phyloP scores from a whole-genome alignment of 345 rosid genomes.

The Firmiana major region DNA sequence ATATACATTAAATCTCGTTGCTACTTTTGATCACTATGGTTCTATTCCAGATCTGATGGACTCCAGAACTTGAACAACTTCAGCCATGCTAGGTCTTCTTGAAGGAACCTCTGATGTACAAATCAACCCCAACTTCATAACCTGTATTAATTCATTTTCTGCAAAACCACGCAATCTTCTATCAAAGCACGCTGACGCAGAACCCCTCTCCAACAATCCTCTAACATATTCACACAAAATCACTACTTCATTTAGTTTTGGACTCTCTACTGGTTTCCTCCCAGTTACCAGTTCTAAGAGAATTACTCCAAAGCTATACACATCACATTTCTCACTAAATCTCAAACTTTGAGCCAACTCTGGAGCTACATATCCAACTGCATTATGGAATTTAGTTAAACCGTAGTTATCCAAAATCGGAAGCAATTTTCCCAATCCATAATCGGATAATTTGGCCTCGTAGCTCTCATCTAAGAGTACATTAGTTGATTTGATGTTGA shows the following conservation, averaged over 20 bases:
- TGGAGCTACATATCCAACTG: slow-evolving; percentile 98
- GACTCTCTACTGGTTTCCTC: slow-evolving; percentile 89
- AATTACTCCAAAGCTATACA: slow-evolving; percentile 87
- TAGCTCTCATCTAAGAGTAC: slow-evolving; percentile 76
- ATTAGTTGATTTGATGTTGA: slow-evolving; percentile 83
- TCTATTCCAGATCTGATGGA: slow-evolving; percentile 68
- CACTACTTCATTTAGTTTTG: slow-evolving; percentile 54
- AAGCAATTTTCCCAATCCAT: slow-evolving; percentile 74
- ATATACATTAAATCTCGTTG: not conserved
- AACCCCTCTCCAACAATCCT: slow-evolving; percentile 62
- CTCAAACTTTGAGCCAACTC: slow-evolving; percentile 81
- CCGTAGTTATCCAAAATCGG: slow-evolving; percentile 76
- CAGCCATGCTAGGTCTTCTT: slow-evolving; percentile 97
- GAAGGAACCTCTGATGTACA: slow-evolving; percentile 70
- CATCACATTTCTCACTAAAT: slow-evolving; percentile 83
- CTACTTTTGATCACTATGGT: slow-evolving; percentile 29
- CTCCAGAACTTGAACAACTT: slow-evolving; percentile 95
- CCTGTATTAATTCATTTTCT: slow-evolving; percentile 91
- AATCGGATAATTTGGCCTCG: slow-evolving; percentile 80
- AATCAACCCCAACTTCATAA: slow-evolving; percentile 83
- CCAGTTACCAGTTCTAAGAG: slow-evolving; percentile 91
- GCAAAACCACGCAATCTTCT: slow-evolving; percentile 61
- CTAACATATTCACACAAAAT: slow-evolving; percentile 81
- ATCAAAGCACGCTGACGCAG: slow-evolving; percentile 85
- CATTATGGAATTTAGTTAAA: slow-evolving; percentile 69